Evolutionary conservation across 2,329 filamentous ascomycete genomes (phyloP).

Genomic region (Anisogramma anomala): DNA sequence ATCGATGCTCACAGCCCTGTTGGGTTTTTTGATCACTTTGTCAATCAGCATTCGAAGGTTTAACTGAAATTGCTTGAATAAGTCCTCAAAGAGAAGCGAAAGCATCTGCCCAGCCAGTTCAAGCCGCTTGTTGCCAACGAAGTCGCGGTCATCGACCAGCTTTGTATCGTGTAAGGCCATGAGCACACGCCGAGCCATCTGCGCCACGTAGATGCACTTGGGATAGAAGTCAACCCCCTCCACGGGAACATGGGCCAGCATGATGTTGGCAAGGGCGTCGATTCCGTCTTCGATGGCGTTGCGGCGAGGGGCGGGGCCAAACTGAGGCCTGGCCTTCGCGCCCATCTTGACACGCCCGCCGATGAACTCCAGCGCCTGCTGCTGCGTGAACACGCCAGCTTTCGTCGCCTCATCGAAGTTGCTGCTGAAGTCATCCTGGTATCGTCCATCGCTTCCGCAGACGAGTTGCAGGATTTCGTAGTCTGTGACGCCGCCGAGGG

Average conservation of each 20-base stretch:
- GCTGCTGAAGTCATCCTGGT: slow-evolving; percentile 89
- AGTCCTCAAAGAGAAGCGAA: slow-evolving; percentile 87
- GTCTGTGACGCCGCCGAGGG: slow-evolving; percentile 85
- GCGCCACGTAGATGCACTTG: slow-evolving; percentile 92
- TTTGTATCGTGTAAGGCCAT: slow-evolving; percentile 87
- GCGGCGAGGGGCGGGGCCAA: slow-evolving; percentile 47
- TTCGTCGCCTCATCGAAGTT: slow-evolving; percentile 91
- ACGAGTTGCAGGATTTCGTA: slow-evolving; percentile 90
- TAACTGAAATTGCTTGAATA: slow-evolving; percentile 90
- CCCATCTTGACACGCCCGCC: slow-evolving; percentile 82
- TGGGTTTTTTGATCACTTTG: slow-evolving; percentile 88
- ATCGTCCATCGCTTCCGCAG: slow-evolving; percentile 72
- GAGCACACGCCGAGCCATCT: slow-evolving; percentile 92
- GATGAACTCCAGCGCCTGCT: slow-evolving; percentile 89
- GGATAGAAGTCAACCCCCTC: slow-evolving; percentile 86
- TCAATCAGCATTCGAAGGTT: slow-evolving; percentile 90
- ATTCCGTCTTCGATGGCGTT: slow-evolving; percentile 86
- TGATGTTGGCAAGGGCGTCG: slow-evolving; percentile 81
- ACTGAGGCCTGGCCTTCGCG: slow-evolving; percentile 46
- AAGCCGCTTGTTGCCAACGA: slow-evolving; percentile 92
- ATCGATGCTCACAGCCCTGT: slow-evolving; percentile 78
- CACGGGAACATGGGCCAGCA: slow-evolving; percentile 90
- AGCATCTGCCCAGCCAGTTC: slow-evolving; percentile 91
- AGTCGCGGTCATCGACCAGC: slow-evolving; percentile 90
- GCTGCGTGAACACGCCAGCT: slow-evolving; percentile 77